These are phyloP conservation scores for Deakozyma indianensis DNA, from an alignment of 805 yeast genomes.

Conservation along the genomic window DNA sequence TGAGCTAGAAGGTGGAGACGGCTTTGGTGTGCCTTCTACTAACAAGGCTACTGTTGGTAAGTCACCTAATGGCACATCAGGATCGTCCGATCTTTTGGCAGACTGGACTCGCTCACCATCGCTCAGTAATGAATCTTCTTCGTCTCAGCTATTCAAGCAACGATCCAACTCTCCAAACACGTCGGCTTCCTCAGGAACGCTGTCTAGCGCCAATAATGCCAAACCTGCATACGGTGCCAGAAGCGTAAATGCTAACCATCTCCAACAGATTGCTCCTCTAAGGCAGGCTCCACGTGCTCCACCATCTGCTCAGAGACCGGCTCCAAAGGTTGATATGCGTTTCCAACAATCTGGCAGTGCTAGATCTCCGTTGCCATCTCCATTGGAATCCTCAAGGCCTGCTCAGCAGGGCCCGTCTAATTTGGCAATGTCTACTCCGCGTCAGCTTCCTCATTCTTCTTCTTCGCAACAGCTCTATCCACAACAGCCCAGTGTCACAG, in stretches of 20 bases:
- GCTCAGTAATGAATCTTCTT: background rate
- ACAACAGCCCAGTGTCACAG: background rate
- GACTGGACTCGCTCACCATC: background rate
- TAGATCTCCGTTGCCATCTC: background rate
- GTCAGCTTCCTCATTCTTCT: background rate
- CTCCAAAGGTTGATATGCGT: conserved; percentile 2
- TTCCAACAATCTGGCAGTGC: background rate
- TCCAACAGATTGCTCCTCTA: conserved; percentile 14
- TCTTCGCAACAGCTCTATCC: background rate
- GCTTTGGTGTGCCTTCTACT: background rate
- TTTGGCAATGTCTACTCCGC: conserved; percentile 1
- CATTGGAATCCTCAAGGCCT: conserved; percentile 2
- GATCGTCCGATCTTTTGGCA: background rate
- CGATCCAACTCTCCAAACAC: conserved; percentile 1
- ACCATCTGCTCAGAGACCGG: conserved; percentile 6
- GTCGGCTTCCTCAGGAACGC: background rate
- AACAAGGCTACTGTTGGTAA: conserved; percentile 5
- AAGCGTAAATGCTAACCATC: conserved; percentile 11
- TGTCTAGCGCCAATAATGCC: background rate
- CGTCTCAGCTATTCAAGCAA: background rate
- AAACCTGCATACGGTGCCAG: conserved; percentile 6
- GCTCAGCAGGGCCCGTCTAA: background rate
- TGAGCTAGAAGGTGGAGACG: conserved; percentile 9
- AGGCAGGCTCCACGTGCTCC: conserved; percentile 11
- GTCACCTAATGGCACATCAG: background rate